These are phyloP conservation scores for Cubamyces lactineus DNA, from an alignment of 768 basidiomycete species.

Conservation along the genomic window DNA sequence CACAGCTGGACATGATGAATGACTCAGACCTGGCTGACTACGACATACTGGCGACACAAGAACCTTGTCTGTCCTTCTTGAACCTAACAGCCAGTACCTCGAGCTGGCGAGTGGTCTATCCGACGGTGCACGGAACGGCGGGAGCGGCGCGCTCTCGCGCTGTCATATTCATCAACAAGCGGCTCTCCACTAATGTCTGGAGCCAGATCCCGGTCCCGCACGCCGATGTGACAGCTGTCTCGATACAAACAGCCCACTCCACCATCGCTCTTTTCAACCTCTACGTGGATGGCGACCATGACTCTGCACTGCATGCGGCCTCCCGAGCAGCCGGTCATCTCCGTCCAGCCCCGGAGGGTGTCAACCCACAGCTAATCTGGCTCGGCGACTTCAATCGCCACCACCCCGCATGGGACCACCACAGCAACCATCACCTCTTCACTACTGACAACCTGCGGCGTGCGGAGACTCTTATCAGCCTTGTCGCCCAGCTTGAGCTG, in stretches of 20 bases:
- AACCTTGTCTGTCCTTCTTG: constrained; percentile 39
- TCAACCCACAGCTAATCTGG: constrained; percentile 33
- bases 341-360: background rate
- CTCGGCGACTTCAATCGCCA: too few relatives aligned
- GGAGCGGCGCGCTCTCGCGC: constrained; percentile 4
- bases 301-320: constrained; percentile 26
- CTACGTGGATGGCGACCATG: constrained; percentile 40
- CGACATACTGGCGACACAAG: constrained; percentile 44
- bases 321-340: background rate
- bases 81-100: constrained; percentile 21
- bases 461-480: constrained; percentile 34
- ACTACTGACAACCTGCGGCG: constrained; percentile 30
- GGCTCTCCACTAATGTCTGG: constrained; percentile 23
- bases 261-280: constrained; percentile 40
- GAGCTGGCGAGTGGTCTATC: constrained; percentile 34
- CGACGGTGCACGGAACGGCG: constrained; percentile 23
- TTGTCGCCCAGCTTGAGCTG: constrained; percentile 35
- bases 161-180: constrained; percentile 19
- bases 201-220: constrained; percentile 9
- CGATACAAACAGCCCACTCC: constrained; percentile 22
- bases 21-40: constrained; percentile 13
- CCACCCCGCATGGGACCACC: constrained; percentile 44
- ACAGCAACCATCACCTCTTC: constrained; percentile 40
- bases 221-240: constrained; percentile 37
- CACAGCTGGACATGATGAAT: constrained; percentile 29